A percentile compares a stretch with the other conserved stretches of the same genome.
Evolutionary conservation across 1,284 basidiomycete genomes (phyloP).

Genomic region (Schizophyllum amplum): DNA sequence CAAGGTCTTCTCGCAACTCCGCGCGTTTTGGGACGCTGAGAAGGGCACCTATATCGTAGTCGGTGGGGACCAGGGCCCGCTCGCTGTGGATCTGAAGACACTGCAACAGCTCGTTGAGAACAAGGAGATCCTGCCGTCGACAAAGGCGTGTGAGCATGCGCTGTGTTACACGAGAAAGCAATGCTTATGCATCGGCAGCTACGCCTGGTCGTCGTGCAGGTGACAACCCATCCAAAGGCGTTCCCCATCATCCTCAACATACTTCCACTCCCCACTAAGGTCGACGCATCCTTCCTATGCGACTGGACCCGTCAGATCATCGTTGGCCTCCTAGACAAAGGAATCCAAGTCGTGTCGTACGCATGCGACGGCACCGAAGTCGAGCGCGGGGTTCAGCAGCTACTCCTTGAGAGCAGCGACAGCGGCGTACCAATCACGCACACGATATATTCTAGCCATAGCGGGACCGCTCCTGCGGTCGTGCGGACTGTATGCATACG

Average conservation of each 20-base stretch:
- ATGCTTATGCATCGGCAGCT: not conserved
- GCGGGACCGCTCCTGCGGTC: not conserved
- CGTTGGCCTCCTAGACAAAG: constrained; percentile 12
- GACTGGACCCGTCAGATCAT: constrained; percentile 11
- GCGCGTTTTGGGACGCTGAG: constrained; percentile 16
- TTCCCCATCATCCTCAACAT: constrained; percentile 21
- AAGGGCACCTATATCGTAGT: constrained; percentile 16
- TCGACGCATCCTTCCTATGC: constrained; percentile 13
- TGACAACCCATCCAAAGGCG: not conserved
- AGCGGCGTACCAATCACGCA: not conserved
- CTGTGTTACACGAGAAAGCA: not conserved
- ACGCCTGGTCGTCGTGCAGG: not conserved
- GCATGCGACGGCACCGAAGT: constrained; percentile 21
- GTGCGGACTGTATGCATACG: constrained; percentile 6
- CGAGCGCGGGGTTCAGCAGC: constrained; percentile 18
- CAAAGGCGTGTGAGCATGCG: not conserved
- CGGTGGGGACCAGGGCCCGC: constrained; percentile 16
- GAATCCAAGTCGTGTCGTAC: constrained; percentile 19
- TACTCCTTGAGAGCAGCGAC: constrained; percentile 7
- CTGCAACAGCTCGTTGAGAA: not conserved
- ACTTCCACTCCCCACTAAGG: constrained; percentile 15
- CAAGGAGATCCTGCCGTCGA: not conserved
- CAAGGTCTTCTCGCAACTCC: constrained; percentile 17
- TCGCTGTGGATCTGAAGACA: constrained; percentile 7
- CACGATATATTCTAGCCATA: constrained; percentile 9